Evolutionary conservation across 345 rosid genomes (phyloP).

Genomic region (Anacardium occidentale): DNA sequence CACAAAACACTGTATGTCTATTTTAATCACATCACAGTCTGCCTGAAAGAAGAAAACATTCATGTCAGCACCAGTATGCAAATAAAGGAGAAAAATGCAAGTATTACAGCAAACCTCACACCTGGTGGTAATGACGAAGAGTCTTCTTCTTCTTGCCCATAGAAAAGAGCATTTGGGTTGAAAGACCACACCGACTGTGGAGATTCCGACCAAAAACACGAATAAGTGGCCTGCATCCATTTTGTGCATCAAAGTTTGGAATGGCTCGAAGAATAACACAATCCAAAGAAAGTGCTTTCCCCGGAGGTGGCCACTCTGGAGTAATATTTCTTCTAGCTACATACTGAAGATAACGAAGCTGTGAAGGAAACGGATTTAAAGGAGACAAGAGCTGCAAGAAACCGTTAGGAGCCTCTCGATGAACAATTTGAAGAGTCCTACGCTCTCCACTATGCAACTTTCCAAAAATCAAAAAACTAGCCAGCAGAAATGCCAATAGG

Average conservation of each 20-base stretch:
- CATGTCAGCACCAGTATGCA: slow-evolving; percentile 20
- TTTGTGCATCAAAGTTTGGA: slow-evolving; percentile 85
- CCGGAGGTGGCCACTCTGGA: slow-evolving; percentile 99
- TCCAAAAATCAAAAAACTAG: slow-evolving; percentile 81
- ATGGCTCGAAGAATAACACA: slow-evolving; percentile 83
- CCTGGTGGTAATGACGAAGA: slow-evolving; percentile 84
- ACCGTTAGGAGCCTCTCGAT: slow-evolving; percentile 95
- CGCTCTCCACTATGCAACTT: slow-evolving; percentile 79
- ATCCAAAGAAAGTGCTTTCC: slow-evolving; percentile 86
- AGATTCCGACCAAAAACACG: slow-evolving; percentile 90
- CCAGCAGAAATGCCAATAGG: slow-evolving; percentile 74
- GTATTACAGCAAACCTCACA: slow-evolving; percentile 25
- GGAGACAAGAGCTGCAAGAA: slow-evolving; percentile 88
- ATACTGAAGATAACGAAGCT: slow-evolving; percentile 94
- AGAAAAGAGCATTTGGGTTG: slow-evolving; percentile 88
- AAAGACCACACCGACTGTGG: slow-evolving; percentile 56
- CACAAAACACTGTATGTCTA: slow-evolving; percentile 93
- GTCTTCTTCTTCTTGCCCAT: slow-evolving; percentile 73
- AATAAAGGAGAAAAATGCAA: not conserved
- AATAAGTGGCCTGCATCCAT: slow-evolving; percentile 88
- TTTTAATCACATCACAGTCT: slow-evolving; percentile 92
- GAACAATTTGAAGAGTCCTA: slow-evolving; percentile 84
- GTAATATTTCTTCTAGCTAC: slow-evolving; percentile 81
- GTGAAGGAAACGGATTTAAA: slow-evolving; percentile 92
- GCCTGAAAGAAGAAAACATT: slow-evolving; percentile 53